These are phyloP conservation scores for Oidiodendron maius DNA, from an alignment of 495 filamentous ascomycete genomes.

Conservation along the genomic window DNA sequence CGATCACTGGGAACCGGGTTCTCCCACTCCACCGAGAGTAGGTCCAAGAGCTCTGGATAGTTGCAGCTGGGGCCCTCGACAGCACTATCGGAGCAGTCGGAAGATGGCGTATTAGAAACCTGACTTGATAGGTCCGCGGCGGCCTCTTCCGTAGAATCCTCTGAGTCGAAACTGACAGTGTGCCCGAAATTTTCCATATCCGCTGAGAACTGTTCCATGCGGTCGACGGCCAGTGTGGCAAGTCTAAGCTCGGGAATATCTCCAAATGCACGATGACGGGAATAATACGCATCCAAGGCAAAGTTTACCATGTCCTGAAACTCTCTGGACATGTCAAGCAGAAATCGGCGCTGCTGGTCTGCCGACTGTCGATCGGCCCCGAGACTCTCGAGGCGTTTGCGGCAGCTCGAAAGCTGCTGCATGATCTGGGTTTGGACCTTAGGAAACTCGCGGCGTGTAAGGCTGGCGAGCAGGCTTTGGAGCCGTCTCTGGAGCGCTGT, in stretches of 20 bases:
- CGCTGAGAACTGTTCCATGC: conserved; percentile 4
- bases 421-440: not conserved
- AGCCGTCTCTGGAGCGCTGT: conserved; percentile 3
- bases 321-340: conserved; percentile 2
- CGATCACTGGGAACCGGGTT: not conserved
- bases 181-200: not conserved
- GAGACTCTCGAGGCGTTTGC: not conserved
- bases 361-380: conserved; percentile 1
- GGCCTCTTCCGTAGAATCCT: not conserved
- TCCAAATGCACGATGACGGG: conserved; percentile 7
- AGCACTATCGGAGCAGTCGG: too few species aligned
- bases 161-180: conserved; percentile 2
- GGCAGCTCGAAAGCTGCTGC: not conserved
- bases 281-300: conserved; percentile 7
- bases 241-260: conserved; percentile 2
- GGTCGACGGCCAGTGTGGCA: conserved; percentile 1
- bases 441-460: conserved; percentile 6
- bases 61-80: not conserved
- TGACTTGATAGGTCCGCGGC: not conserved
- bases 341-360: conserved; percentile 4
- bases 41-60: not conserved
- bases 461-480: conserved; percentile 1
- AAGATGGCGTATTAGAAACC: not conserved
- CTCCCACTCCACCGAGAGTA: not conserved
- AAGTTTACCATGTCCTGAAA: not conserved